Base-by-base conservation (phyloP, 768 basidiomycete species). In the Hemileccinum impolitum region DNA sequence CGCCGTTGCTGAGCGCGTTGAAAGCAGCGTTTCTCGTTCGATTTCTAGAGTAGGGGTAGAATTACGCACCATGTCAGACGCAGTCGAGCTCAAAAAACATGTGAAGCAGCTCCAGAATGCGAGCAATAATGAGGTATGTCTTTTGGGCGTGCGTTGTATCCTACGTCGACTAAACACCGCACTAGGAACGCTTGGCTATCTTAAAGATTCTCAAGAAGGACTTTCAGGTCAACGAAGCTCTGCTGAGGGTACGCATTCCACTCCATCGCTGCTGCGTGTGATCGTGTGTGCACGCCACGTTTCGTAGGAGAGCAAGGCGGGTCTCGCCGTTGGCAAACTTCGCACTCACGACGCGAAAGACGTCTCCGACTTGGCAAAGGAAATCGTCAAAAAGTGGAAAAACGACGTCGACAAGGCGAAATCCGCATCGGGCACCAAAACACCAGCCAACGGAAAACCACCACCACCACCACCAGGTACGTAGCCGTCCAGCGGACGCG, bases 311-410 rank as follows among this genome's bases (percentile, higher is more conserved):
- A 94, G 90, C 67, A 94, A 88, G 68, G 87, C 85, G 4, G 93
- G 93, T 42, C 71, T 95, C n/a, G 88, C 91, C 0, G 91, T 96
- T 3, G 91, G 92, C 45, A 94, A 94, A 72, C 77, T 94, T 15
- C 81, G 93, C 40, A 75, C 77, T 26, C 86, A 93, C 67, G 71
- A 78, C 1, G 72, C 78, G 12, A 89, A 86, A 60, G 77, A 83
- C 11, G 83, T 96, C 9, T 66, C 90, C 8, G 87, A 90, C 55
- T 72, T 89, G 6, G 90, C 94, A 15, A 95, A 94, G 67, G 91
- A 92, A 56, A 74, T 94, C 39, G 94, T 96, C 42, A 90, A 84
- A 69, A 87, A 85, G 61, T 96, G 93, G 93, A 94, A 94, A 70
- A 78, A 72, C 26, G 85, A 86, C 52, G 94, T 95, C 30, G 91